Percentiles rank a stretch among this genome's conserved stretches.
Conservation (phyloP, 768 basidiomycete genomes). For the Multifurca ochricompacta region DNA sequence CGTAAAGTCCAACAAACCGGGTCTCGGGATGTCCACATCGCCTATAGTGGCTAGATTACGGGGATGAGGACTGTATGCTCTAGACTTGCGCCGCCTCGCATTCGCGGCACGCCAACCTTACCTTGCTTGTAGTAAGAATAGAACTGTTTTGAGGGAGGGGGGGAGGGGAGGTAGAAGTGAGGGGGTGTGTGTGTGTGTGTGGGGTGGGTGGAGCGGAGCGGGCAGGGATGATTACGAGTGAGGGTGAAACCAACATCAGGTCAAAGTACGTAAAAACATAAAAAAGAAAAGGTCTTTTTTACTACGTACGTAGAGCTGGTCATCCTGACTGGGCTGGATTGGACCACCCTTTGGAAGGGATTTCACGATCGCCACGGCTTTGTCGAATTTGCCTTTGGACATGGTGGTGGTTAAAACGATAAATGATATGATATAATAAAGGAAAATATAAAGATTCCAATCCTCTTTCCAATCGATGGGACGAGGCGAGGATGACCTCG, state of each 20-base stretch:
- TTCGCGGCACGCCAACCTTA: no score
- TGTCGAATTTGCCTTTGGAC: conserved; percentile 67
- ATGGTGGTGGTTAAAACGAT: no score
- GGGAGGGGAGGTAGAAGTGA: not conserved
- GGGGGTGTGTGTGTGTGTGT: no score
- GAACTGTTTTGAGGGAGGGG: conserved; percentile 54
- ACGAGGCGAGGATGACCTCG: not conserved
- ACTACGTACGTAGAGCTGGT: conserved; percentile 74
- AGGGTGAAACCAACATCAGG: not conserved
- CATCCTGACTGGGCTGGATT: conserved; percentile 62
- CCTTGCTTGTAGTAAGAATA: conserved; percentile 95
- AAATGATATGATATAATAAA: no score
- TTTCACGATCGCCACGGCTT: conserved; percentile 61
- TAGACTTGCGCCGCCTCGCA: not conserved
- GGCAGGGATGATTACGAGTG: not conserved
- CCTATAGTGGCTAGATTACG: conserved; percentile 57
- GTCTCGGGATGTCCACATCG: conserved; percentile 54
- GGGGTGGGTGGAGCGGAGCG: no score
- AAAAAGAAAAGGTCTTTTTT: conserved; percentile 13
- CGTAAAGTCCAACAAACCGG: conserved; percentile 76
- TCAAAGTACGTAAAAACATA: conserved; percentile 1
- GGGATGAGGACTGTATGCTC: conserved; percentile 16
- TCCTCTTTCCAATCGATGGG: conserved; percentile 6
- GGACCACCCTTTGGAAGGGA: conserved; percentile 73
- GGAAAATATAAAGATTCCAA: no score